Evolutionary conservation across 495 filamentous ascomycete species (phyloP).

Genomic region (Aspergillus sparsus): DNA sequence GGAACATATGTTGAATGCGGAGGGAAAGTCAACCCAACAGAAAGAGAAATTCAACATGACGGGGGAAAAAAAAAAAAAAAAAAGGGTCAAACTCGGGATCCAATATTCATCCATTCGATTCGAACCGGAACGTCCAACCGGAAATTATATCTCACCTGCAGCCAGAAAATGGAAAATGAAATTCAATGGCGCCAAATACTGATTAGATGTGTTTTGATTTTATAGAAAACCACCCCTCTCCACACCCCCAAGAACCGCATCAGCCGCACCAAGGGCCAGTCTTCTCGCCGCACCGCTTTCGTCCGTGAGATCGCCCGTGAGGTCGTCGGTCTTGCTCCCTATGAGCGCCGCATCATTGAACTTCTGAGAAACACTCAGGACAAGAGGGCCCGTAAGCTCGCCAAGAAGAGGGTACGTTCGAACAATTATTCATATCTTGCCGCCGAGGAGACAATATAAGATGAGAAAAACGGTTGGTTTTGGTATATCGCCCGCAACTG

Average conservation of each 20-base stretch:
- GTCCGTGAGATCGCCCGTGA: conserved; percentile 94
- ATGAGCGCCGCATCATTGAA: conserved; percentile 98
- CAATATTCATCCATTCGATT: conserved; percentile 12
- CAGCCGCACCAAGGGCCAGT: conserved; percentile 85
- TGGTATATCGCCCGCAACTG: background rate
- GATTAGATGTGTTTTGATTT: conserved; percentile 13
- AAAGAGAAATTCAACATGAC: background rate
- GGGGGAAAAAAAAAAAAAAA: background rate
- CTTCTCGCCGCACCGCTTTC: conserved; percentile 91
- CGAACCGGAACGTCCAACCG: conserved; percentile 4
- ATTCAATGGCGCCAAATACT: conserved; percentile 3
- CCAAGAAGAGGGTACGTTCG: conserved; percentile 89
- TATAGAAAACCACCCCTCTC: conserved; percentile 88
- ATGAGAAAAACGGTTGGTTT: conserved; percentile 6
- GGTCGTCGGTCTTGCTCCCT: conserved; percentile 87
- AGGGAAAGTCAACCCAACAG: background rate
- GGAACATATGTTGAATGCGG: background rate
- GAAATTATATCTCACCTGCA: background rate
- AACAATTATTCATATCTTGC: no score
- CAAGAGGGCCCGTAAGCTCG: conserved; percentile 98
- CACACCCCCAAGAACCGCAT: conserved; percentile 79
- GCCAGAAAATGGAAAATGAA: background rate
- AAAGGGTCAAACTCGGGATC: no score
- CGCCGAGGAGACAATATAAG: background rate
- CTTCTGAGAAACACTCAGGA: conserved; percentile 98